Base-by-base conservation (phyloP, 2,329 filamentous ascomycete genomes). In the Eurotiales sp. region DNA sequence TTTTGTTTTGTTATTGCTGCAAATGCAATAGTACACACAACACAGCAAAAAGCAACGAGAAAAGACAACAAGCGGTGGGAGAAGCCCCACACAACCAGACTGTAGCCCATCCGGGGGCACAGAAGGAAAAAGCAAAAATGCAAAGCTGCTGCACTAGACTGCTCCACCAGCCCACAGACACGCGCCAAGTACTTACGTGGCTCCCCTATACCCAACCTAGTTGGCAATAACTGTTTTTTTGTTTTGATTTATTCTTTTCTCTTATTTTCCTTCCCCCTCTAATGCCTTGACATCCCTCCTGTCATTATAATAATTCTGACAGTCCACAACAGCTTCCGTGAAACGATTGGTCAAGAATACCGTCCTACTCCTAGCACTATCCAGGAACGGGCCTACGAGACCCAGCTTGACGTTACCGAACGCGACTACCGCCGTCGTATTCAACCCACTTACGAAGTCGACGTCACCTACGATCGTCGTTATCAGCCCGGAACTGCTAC, bases 391-490 rank as follows among this genome's bases (percentile, higher is more conserved):
- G 61, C 68, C 57, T 67, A 72, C 56, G 68, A 76, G 57, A 68
- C 67, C 55, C 76, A 79, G 61, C 69, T 80, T 61, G 77, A 80
- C 65, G 61, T 76, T 58, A 75, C 77, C 65, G 75, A 77, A 59
- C 75, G 82, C 81, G 75, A 86, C 80, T 77, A 87, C 80, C 76
- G 82, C 81, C 71, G 84, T 81, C 77, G 76, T 60, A 75, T 74
- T 58, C 70, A 77, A 58, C 79, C 78, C 56, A 76, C 74, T 59
- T 77, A 77, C 69, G 74, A 75, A 63, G 66, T 72, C 57, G 67
- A 74, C 62, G 60, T 61, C 59, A 61, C 61, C 53, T 72, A 71
- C 66, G 67, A 71, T 56, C 69, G 64, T 63, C 68, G 61, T 58
- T 64, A 61, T 59, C 58, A 58, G 51, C 52, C 59, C 37, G 56